Conservation (phyloP, 129 eudicot genomes). For the Rutidosis leptorrhynchoides region DNA sequence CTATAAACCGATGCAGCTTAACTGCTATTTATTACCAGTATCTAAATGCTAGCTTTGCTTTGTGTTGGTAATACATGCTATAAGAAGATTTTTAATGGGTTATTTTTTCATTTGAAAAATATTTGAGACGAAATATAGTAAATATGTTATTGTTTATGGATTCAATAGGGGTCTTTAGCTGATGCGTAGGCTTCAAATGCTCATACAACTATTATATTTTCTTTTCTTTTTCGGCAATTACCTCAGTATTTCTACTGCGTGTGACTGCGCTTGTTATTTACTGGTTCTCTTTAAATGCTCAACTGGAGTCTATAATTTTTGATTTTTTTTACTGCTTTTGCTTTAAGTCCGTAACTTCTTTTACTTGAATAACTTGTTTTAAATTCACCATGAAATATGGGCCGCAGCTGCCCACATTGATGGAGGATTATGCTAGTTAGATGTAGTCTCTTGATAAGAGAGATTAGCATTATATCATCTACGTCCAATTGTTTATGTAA, state of each 20-base stretch:
- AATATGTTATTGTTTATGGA: background rate
- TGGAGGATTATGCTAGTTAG: background rate
- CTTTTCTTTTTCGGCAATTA: background rate
- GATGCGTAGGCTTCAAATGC: no score
- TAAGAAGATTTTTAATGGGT: background rate
- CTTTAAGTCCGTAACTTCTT: background rate
- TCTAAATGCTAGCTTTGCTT: background rate
- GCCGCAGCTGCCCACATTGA: background rate
- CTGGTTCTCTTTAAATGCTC: background rate
- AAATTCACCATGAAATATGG: background rate
- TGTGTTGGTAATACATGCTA: conserved; percentile 7
- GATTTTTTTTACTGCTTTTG: background rate
- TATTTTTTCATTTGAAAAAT: conserved; percentile 3
- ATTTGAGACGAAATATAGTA: background rate
- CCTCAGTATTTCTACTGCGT: background rate
- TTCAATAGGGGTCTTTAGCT: conserved; percentile 8
- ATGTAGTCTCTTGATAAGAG: background rate
- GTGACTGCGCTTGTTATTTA: conserved; percentile 4
- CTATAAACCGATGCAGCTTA: background rate
- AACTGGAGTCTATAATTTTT: background rate
- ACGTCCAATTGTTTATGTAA: background rate
- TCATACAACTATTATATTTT: background rate
- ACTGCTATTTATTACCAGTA: conserved; percentile 12
- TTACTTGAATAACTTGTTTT: background rate
- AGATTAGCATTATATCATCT: background rate